These are phyloP conservation scores for Amphirosellinia nigrospora DNA, from an alignment of 495 filamentous ascomycete genomes.

Conservation along the genomic window DNA sequence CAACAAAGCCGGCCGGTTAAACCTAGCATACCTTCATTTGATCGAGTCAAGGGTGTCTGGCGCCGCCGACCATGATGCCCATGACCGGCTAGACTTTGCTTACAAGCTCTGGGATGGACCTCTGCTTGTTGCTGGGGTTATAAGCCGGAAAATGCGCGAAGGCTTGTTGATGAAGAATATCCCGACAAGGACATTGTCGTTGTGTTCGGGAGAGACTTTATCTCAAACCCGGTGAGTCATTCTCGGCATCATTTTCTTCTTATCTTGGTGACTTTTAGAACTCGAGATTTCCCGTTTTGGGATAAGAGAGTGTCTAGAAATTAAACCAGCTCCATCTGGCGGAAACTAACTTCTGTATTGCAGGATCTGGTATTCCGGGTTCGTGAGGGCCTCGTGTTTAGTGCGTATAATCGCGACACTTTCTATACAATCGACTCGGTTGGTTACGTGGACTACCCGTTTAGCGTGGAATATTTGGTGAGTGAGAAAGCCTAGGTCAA, in stretches of 20 bases:
- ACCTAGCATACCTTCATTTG: slow-evolving; percentile 68
- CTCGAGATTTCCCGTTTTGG: no score
- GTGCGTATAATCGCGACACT: slow-evolving; percentile 57
- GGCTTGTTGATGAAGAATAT: slow-evolving; percentile 57
- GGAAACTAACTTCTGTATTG: no score
- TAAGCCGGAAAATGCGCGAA: slow-evolving; percentile 37
- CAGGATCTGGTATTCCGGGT: slow-evolving; percentile 69
- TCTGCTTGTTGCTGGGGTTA: slow-evolving; percentile 39
- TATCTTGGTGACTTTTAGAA: no score
- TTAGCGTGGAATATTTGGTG: slow-evolving; percentile 35
- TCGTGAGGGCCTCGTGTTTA: slow-evolving; percentile 57
- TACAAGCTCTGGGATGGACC: slow-evolving; percentile 36
- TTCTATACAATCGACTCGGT: slow-evolving; percentile 60
- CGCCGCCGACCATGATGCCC: neutral
- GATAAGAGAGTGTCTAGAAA: no score
- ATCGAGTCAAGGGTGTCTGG: slow-evolving; percentile 54
- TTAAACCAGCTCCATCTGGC: no score
- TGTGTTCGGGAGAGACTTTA: slow-evolving; percentile 65
- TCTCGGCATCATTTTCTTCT: no score
- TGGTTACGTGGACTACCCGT: slow-evolving; percentile 70
- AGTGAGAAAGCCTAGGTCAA: neutral
- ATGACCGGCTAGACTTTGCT: slow-evolving; percentile 32
- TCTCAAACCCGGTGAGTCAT: slow-evolving; percentile 71
- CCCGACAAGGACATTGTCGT: slow-evolving; percentile 54
- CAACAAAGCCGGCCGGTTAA: slow-evolving; percentile 51